Base-by-base conservation (phyloP, 345 rosid genomes). In the Jatropha curcas region DNA sequence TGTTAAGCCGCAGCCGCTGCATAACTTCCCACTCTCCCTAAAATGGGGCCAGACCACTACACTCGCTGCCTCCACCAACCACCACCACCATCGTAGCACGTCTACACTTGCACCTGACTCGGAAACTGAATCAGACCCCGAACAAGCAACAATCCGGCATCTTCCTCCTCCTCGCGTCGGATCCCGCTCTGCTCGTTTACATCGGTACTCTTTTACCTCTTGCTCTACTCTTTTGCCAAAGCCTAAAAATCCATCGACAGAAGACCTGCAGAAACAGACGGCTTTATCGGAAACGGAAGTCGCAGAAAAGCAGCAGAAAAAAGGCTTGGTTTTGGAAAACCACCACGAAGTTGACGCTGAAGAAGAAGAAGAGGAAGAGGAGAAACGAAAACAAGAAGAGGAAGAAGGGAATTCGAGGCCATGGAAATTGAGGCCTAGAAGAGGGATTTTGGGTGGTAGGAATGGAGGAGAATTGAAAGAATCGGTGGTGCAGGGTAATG, bases 341-440 rank as follows among this genome's bases (percentile, higher is more conserved):
- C 65, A 77, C 25, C 59, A 71, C 31, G 61, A 53, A 65, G 68
- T 35, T 43, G 80, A 46, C 65, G 64, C 71, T 22, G 86, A 56
- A 7, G 82, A 67, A 46, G 86, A 58, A 4, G 84, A 79, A 34
- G 82, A 34, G 6, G 83, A 48, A 5, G 84, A 75, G 11, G 80
- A 68, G 22, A 68, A 20, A 8, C 67, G 39, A 27, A 39, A 57
- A n/a, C 66, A 58, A 43, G 41, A 41, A 43, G 41, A 53, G 34
- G 74, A 45, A 22, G 76, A 39, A 12, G 70, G 46, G n/a, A 45
- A 25, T n/a, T 70, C 30, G 66, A 83, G 85, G 85, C 86, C 86
- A 41, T 89, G 97, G 97, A 94, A 94, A 75, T 85, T 94, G 63
- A 81, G 98, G 76, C 96, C 96, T 39, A 88, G 98, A 72, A 82